phyloP scores from a whole-genome alignment of 2,329 filamentous ascomycete species.

The Neopestalotiopsis sp. region DNA sequence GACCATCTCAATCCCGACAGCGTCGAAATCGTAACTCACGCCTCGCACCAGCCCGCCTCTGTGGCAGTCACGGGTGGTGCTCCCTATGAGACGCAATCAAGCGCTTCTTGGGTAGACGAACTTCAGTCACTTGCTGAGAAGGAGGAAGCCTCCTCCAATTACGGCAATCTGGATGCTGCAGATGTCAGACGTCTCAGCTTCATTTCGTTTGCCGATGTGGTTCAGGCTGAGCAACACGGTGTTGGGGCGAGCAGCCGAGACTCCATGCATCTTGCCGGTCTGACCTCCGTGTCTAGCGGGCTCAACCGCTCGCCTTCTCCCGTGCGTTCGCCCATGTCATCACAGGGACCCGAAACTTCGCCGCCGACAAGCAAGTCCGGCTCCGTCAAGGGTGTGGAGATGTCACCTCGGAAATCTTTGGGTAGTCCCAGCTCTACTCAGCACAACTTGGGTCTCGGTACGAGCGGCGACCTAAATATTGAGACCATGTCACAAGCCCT shows the following conservation, averaged over 20 bases:
- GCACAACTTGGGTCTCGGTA: conserved; percentile 49
- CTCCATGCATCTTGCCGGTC: conserved; percentile 70
- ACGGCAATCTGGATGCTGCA: conserved; percentile 75
- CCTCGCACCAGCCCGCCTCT: conserved; percentile 79
- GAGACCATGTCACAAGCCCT: conserved; percentile 94
- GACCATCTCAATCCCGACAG: conserved; percentile 81
- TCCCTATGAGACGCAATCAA: conserved; percentile 46
- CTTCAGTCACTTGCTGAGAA: conserved; percentile 58
- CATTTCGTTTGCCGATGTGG: conserved; percentile 95
- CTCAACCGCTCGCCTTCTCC: conserved; percentile 78
- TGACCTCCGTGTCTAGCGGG: conserved; percentile 62
- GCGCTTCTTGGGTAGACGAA: conserved; percentile 61
- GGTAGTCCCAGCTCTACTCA: conserved; percentile 66
- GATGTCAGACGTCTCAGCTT: conserved; percentile 89
- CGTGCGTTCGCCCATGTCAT: conserved; percentile 78
- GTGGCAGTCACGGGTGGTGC: conserved; percentile 64
- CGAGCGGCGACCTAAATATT: conserved; percentile 77
- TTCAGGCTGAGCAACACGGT: conserved; percentile 77
- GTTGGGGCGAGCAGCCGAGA: conserved; percentile 63
- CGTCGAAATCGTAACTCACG: conserved; percentile 91
- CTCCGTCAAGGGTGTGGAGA: conserved; percentile 75
- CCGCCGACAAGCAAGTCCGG: conserved; percentile 78
- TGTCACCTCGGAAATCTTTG: conserved; percentile 65
- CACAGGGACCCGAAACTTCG: conserved; percentile 69
- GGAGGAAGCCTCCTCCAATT: conserved; percentile 73